Evolutionary conservation across 1,284 basidiomycete genomes (phyloP).

Genomic region (Inonotus obliquus): DNA sequence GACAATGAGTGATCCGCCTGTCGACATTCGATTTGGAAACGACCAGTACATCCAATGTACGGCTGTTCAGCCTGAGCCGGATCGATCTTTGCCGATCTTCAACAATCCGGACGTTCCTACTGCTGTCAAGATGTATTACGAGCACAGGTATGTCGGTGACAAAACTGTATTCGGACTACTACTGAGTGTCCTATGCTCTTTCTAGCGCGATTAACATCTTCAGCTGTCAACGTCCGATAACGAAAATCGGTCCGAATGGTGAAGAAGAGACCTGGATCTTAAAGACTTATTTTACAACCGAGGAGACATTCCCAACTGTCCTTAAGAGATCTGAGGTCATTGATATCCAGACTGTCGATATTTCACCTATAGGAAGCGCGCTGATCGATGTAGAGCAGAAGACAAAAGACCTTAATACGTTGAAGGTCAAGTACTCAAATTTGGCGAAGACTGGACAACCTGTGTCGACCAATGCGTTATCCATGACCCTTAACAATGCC

Average conservation of each 20-base stretch:
- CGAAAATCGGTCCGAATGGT: slow-evolving; percentile 54
- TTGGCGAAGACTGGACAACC: slow-evolving; percentile 72
- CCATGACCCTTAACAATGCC: slow-evolving; percentile 83
- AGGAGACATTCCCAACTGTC: slow-evolving; percentile 90
- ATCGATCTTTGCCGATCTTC: slow-evolving; percentile 76
- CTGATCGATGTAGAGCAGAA: slow-evolving; percentile 75
- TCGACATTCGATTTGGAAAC: slow-evolving; percentile 75
- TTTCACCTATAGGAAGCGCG: slow-evolving; percentile 86
- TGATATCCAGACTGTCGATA: slow-evolving; percentile 68
- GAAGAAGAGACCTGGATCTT: slow-evolving; percentile 83
- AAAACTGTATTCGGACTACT: slow-evolving; percentile 10
- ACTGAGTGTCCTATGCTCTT: slow-evolving; percentile 3
- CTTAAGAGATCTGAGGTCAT: slow-evolving; percentile 87
- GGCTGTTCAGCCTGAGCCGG: slow-evolving; percentile 81
- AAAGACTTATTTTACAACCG: slow-evolving; percentile 83
- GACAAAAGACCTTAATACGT: slow-evolving; percentile 67
- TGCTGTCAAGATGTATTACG: slow-evolving; percentile 81
- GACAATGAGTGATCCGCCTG: slow-evolving; percentile 70
- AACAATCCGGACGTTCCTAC: slow-evolving; percentile 81
- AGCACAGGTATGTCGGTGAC: slow-evolving; percentile 58
- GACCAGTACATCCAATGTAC: slow-evolving; percentile 89
- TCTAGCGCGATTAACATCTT: slow-evolving; percentile 76
- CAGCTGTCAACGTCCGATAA: slow-evolving; percentile 69
- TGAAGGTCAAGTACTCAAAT: slow-evolving; percentile 70
- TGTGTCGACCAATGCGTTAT: slow-evolving; percentile 78